These are phyloP conservation scores for Daldinia sp. DNA, from an alignment of 2,329 filamentous ascomycete species.

Conservation along the genomic window DNA sequence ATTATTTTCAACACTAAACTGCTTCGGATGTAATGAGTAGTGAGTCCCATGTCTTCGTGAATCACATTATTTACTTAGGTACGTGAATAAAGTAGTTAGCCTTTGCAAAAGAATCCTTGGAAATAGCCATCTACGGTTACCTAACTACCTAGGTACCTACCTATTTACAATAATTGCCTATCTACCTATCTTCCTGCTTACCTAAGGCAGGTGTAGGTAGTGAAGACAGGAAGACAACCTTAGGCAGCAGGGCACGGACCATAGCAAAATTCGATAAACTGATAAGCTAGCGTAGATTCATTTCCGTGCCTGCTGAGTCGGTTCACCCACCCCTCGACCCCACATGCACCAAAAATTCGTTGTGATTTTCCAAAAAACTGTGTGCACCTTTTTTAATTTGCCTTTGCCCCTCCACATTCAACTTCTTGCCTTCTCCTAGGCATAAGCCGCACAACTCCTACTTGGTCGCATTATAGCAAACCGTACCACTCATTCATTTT, in stretches of 20 bases:
- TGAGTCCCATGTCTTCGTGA: too few relatives aligned
- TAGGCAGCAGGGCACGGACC: neutral
- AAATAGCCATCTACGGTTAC: neutral
- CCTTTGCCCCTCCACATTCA: constrained; percentile 47
- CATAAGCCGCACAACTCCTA: constrained; percentile 20
- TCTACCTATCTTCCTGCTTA: neutral
- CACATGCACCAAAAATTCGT: constrained; percentile 52
- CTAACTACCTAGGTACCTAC: neutral
- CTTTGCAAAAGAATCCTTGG: too few relatives aligned
- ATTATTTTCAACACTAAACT: too few relatives aligned
- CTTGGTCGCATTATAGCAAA: constrained; percentile 14
- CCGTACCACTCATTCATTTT: neutral
- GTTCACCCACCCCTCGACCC: constrained; percentile 43
- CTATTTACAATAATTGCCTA: too few relatives aligned
- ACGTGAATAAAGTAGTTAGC: neutral
- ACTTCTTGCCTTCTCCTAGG: constrained; percentile 22
- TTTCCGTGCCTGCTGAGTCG: constrained; percentile 11
- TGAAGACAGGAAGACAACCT: too few relatives aligned
- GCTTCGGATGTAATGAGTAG: neutral
- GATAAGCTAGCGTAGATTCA: constrained; percentile 5
- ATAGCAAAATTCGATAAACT: neutral
- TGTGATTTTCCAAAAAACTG: constrained; percentile 48
- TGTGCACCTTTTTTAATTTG: constrained; percentile 34
- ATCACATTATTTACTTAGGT: too few relatives aligned
- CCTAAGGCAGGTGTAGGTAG: too few relatives aligned